A percentile compares a stretch with the other conserved stretches of the same genome.
Conservation (phyloP, 2,329 filamentous ascomycete species). For the Verticillium zaregamsianum region DNA sequence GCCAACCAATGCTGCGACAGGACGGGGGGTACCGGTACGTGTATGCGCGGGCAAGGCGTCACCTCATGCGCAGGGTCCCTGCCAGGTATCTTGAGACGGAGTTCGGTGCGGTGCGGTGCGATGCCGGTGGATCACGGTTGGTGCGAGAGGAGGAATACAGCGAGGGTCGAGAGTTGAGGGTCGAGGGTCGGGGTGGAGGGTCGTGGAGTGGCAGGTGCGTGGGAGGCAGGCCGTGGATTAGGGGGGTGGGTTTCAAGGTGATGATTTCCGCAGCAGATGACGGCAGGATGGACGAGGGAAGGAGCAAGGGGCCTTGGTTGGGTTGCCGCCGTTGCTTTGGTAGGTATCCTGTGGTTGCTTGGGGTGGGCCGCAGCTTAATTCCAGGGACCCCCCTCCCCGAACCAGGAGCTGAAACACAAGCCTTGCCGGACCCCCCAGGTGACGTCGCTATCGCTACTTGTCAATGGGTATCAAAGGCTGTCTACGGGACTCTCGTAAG, state of each 20-base stretch:
- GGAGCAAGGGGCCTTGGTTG: background rate
- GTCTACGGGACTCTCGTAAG: background rate
- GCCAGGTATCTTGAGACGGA: background rate
- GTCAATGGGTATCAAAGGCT: background rate
- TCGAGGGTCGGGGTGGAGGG: background rate
- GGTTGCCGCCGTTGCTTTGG: slow-evolving; percentile 1
- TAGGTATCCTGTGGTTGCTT: background rate
- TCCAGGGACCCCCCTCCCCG: background rate
- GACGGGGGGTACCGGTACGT: background rate
- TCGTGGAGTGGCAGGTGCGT: background rate
- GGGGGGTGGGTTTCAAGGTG: slow-evolving; percentile 4
- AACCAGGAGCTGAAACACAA: background rate
- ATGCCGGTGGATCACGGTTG: background rate
- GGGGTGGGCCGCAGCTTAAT: background rate
- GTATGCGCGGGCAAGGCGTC: background rate
- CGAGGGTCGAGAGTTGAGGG: background rate
- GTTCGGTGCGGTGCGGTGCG: background rate
- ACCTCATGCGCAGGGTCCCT: background rate
- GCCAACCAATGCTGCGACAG: background rate
- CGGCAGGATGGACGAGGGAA: background rate
- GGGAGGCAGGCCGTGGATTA: background rate
- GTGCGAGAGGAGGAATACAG: background rate
- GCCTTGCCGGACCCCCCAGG: background rate
- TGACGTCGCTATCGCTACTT: background rate
- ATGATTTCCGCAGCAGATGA: slow-evolving; percentile 4